A percentile compares a stretch with the other conserved stretches of the same genome.
These are phyloP conservation scores for Solanum rostratum DNA, from an alignment of 257 asterid genomes.

Conservation along the genomic window DNA sequence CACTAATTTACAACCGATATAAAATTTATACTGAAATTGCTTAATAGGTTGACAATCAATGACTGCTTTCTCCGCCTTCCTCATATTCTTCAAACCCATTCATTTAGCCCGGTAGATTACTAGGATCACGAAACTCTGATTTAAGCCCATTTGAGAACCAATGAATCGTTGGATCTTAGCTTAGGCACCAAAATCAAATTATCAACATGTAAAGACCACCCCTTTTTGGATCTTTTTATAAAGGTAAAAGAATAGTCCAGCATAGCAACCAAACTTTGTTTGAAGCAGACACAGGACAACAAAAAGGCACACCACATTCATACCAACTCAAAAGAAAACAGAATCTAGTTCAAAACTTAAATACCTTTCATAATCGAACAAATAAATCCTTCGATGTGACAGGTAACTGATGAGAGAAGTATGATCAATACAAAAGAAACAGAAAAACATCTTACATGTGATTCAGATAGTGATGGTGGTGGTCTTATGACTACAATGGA, in stretches of 20 bases:
- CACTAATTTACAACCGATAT: neutral
- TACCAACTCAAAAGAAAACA: neutral
- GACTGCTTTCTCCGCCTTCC: neutral
- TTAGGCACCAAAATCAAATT: neutral
- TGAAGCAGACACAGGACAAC: neutral
- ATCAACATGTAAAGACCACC: neutral
- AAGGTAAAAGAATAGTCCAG: neutral
- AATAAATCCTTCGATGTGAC: conserved; percentile 1
- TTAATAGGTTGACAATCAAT: neutral
- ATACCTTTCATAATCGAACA: neutral
- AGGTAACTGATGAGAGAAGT: conserved; percentile 11
- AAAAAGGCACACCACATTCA: neutral
- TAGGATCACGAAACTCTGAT: neutral
- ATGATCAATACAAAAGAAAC: conserved; percentile 28
- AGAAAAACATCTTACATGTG: conserved; percentile 14
- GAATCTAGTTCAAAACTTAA: neutral
- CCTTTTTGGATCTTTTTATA: neutral
- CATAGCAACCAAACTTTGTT: neutral
- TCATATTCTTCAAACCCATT: neutral
- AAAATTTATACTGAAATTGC: too few species aligned
- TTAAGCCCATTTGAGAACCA: neutral
- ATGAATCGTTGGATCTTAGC: neutral
- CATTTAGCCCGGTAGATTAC: neutral
- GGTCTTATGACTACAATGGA: conserved; percentile 26
- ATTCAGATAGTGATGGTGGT: conserved; percentile 10